phyloP scores from a whole-genome alignment of 164 flowering plant species.

The Berberis vulgaris region DNA sequence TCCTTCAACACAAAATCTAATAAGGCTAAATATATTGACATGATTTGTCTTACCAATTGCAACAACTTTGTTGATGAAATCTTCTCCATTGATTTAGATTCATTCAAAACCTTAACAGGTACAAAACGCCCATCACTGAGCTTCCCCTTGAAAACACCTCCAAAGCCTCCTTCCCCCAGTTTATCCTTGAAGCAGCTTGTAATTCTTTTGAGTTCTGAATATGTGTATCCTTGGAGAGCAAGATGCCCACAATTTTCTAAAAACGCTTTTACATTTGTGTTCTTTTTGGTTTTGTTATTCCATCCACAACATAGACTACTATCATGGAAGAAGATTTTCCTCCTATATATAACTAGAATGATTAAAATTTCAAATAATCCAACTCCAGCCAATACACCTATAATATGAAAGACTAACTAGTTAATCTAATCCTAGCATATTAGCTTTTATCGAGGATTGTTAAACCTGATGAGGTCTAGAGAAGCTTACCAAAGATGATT shows the following conservation, averaged over 20 bases:
- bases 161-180: conserved; percentile 11
- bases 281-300: neutral
- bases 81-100: conserved; percentile 8
- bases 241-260: neutral
- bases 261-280: conserved; percentile 3
- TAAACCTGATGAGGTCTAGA: too few relatives aligned
- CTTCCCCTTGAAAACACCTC: conserved; percentile 6
- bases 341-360: too few relatives aligned
- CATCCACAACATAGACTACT: neutral
- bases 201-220: conserved; percentile 3
- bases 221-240: conserved; percentile 5
- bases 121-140: neutral
- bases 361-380: too few relatives aligned
- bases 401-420: too few relatives aligned
- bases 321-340: too few relatives aligned
- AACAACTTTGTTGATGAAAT: conserved; percentile 10
- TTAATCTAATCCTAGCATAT: too few relatives aligned
- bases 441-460: too few relatives aligned
- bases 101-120: conserved; percentile 1
- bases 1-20: conserved; percentile 2
- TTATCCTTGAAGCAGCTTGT: conserved; percentile 5
- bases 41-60: conserved; percentile 7
- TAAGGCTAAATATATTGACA: conserved; percentile 6
- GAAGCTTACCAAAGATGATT: too few relatives aligned
- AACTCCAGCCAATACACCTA: too few relatives aligned